Conservation (phyloP, 345 rosid genomes). For the Draba incana region DNA sequence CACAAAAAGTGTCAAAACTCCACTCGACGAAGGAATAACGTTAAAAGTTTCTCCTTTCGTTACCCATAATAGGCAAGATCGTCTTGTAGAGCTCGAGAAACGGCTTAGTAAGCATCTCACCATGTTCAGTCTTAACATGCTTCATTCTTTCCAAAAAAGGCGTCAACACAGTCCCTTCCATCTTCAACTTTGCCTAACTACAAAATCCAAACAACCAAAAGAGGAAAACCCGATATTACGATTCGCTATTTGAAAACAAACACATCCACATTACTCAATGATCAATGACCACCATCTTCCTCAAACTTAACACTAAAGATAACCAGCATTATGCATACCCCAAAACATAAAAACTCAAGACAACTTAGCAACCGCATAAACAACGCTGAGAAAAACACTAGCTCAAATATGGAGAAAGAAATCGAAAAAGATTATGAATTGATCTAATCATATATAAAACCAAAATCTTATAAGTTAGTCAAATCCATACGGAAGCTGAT, state of each 20-base stretch:
- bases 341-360: no score
- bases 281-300: conserved; percentile 1
- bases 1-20: not conserved
- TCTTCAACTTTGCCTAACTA: no score
- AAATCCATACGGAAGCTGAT: no score
- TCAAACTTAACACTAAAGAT: not conserved
- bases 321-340: conserved; percentile 16
- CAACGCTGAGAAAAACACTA: no score
- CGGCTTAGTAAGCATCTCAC: conserved; percentile 82
- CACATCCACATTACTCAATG: conserved; percentile 3
- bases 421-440: no score
- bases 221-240: conserved; percentile 3
- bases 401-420: no score
- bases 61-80: conserved; percentile 85
- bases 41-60: no score
- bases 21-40: no score
- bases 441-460: no score
- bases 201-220: no score
- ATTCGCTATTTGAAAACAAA: not conserved
- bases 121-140: conserved; percentile 66
- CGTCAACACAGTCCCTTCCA: conserved; percentile 81
- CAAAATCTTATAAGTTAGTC: no score
- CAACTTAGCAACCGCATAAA: no score
- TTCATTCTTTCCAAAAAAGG: conserved; percentile 91
- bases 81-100: conserved; percentile 86